Evolutionary conservation across 495 filamentous ascomycete genomes (phyloP), one percentile per base, ranked within the genome.

Genomic region (Neurospora hispaniola): DNA sequence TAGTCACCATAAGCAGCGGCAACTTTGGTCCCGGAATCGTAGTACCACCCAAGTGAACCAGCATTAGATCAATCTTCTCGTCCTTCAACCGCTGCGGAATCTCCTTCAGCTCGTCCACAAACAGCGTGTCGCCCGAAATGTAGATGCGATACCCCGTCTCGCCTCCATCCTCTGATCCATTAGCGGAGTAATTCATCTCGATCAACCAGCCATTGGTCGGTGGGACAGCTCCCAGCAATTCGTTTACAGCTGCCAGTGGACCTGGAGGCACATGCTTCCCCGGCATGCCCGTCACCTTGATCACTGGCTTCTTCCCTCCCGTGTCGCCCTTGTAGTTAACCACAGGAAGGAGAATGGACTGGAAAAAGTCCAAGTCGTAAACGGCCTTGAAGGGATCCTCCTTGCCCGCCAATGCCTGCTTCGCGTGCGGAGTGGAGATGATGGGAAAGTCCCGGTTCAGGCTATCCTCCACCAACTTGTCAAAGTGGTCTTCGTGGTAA

Each of bases 131-230:
- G 54, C 90, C 91, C 0, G 89, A 88, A 69, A 93, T 91, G 81
- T 92, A 93, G 74, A 93, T 91, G 38, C 88, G 79, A 73, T 91
- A 91, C 5, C 88, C 87, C 54, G 78, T 80, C 35, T 86, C 74
- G 23, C 70, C 89, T 80, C 5, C 77, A 74, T 3, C 78, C 73
- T 9, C 66, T 74, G 5, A 76, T 70, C 40, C 69, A 42, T 41
- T 48, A 2, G 42, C 7, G 6, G 39, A 71, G 71, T 86, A 83
- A 6, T 90, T 90, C 27, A 92, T 81, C 75, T 92, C 90, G 6
- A 93, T 70, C 78, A 93, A 85, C 90, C 90, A 93, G 43, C 90
- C 91, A 75, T 92, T 92, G 5, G 88, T 90, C 2, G 90, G 90
- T 6, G 91, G 91, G 69, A 92, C 89, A 0, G 89, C 90, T 23